Evolutionary conservation across 2,329 filamentous ascomycete species (phyloP), one percentile per base, ranked within the genome.

Genomic region (Escovopsis sp.): DNA sequence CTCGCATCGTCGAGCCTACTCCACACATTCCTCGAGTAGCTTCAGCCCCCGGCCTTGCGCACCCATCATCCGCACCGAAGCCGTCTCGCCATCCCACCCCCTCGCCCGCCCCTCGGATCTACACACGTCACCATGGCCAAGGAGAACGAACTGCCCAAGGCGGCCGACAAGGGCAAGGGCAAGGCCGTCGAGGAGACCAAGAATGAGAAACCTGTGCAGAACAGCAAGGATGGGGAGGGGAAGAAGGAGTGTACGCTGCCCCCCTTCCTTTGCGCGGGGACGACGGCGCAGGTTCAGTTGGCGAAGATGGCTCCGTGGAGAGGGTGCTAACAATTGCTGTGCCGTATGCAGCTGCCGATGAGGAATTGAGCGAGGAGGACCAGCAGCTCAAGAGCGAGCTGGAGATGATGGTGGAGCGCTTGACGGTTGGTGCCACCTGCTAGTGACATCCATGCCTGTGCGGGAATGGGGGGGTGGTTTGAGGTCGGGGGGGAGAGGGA

Each of bases 381-480:
- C 87, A 96, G 63, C 87, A 96, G 66, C 76, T 98, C 53, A 98
- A 98, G 69, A 87, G 72, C 53, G 90, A 98, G 63, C 77, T 98
- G 42, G 90, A 98, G 47, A 92, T 96, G 87, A 74, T 98, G 35
- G 88, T 94, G 8, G 90, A 98, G 65, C 76, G 90, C 53, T 68
- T 98, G 70, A 82, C 82, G 58, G 86, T 92, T 65, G 51, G 62
- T 49, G 31, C 6, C 5, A 17, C 12, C 15, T 10, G 28, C 15
- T 31, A 25, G 21, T 25, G 21, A 25, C 21, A 25, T 11, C 9
- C 21, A 9, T 25, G 21, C 21, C 11, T 25, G 21, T 21, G 21
- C 9, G 11, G 21, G 32, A 13, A 26, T 33, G n/a, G 14, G 18
- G 14, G 30, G n/a, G n/a, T n/a, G n/a, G n/a, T n/a, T n/a, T n/a